Evolutionary conservation across 306 rosid genomes (phyloP), one percentile per base, ranked within the genome.

Genomic region (Vigna reflexopilosa): DNA sequence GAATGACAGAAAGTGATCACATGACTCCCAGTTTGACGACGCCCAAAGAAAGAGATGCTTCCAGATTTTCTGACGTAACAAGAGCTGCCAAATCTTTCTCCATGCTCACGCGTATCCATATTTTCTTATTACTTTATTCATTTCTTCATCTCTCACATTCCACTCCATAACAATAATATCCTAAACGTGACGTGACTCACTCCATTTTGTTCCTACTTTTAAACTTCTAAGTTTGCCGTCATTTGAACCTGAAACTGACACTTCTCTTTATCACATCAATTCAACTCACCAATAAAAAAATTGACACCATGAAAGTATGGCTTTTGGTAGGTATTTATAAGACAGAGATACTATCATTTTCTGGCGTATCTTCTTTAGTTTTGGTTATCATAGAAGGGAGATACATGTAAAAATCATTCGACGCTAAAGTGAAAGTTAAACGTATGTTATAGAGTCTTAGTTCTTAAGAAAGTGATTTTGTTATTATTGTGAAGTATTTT

Each of bases 1-100:
- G 36, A 54, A 26, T 9, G 38, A 40, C 34, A 38, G 17, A 49
- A 61, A 56, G 51, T 44, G 40, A 34, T 13, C 13, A 51, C 63
- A 56, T 56, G 44, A 55, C 80, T 66, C 68, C 19, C 11, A 42
- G 54, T 77, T 66, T 66, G 67, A 38, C 72, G 77, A 76, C 52
- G 85, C 75, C 82, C 64, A 49, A 63, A 63, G 52, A 76, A 72
- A 69, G 57, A 34, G 56, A 32, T 32, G 26, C 63, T 64, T 34
- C 42, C 50, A 82, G 80, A 77, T 77, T 77, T 71, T 65, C 59
- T 77, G 82, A 82, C 76, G 70, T 13, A 77, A 62, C 2, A 62
- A 24, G 65, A 64, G 11, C 17, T 12, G n/a, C 51, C 30, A 76
- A 52, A 67, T 82, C 79, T 66, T 71, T 77, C n/a, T 71, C 47